Conservation (phyloP, 257 asterid genomes). For the Primulina eburnea region DNA sequence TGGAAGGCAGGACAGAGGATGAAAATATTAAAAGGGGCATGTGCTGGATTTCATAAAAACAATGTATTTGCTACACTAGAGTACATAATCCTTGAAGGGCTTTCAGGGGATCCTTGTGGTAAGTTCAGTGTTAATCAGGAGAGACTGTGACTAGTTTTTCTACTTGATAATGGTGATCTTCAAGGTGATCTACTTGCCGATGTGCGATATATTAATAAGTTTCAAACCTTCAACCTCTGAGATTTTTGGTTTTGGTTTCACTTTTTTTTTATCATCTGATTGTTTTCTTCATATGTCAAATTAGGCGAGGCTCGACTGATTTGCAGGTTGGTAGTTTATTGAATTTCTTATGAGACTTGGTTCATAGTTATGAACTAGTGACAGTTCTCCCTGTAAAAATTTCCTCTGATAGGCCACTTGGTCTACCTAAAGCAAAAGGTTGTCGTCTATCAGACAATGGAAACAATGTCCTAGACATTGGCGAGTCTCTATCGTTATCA, state of each 20-base stretch:
- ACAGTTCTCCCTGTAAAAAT: not conserved
- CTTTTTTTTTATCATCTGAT: constrained; percentile 24
- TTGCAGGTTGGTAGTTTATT: constrained; percentile 59
- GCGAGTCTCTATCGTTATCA: constrained; percentile 50
- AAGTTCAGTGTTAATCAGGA: constrained; percentile 27
- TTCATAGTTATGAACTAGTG: not conserved
- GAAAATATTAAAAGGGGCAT: constrained; percentile 72
- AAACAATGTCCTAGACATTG: constrained; percentile 29
- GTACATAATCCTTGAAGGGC: constrained; percentile 61
- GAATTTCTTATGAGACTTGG: not conserved
- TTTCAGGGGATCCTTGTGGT: constrained; percentile 61
- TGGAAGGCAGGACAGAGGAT: constrained; percentile 72
- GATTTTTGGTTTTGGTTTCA: too few relatives aligned
- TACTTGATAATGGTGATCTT: not conserved
- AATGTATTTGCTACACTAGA: constrained; percentile 61
- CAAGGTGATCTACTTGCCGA: not conserved
- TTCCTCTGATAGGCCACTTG: constrained; percentile 48
- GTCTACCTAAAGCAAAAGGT: constrained; percentile 45
- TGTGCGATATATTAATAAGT: not conserved
- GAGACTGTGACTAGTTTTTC: not conserved
- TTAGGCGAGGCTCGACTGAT: constrained; percentile 66
- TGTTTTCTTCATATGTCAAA: constrained; percentile 14
- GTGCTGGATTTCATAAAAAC: constrained; percentile 40
- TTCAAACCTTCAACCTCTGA: constrained; percentile 2
- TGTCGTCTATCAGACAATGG: constrained; percentile 38